Conservation (phyloP, 192 early-diverging fungal species). For the Lobosporangium transversale region DNA sequence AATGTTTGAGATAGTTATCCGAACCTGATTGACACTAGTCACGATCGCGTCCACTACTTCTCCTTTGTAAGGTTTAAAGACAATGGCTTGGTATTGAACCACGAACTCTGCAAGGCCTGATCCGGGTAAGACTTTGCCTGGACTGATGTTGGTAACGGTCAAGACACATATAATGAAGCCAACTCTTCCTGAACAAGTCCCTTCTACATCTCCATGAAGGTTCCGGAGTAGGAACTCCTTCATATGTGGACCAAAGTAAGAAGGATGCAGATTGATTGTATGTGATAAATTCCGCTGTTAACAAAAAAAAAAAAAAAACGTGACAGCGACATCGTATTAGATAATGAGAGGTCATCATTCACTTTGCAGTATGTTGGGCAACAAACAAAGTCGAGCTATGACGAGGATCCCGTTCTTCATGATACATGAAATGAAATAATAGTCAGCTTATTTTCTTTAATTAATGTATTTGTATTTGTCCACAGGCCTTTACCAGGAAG, state of each 20-base stretch:
- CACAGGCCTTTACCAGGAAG: conserved; percentile 15
- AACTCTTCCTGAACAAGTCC: conserved; percentile 90
- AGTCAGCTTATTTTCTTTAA: no score
- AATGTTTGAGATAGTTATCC: no score
- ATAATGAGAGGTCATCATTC: no score
- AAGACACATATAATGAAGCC: conserved; percentile 95
- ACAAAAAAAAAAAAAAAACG: not conserved
- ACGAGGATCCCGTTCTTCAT: no score
- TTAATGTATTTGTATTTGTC: no score
- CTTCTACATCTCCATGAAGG: conserved; percentile 95
- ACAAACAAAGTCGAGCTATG: no score
- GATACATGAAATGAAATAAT: no score
- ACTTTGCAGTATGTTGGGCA: no score
- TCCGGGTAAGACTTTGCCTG: conserved; percentile 84
- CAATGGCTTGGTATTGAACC: conserved; percentile 91
- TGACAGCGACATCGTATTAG: no score
- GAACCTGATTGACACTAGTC: conserved; percentile 91
- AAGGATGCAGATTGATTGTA: conserved; percentile 94
- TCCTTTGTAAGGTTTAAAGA: conserved; percentile 97
- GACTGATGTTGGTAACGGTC: conserved; percentile 78
- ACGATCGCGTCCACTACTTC: conserved; percentile 95
- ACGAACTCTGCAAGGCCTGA: conserved; percentile 91
- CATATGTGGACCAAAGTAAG: conserved; percentile 88
- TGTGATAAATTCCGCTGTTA: conserved; percentile 86
- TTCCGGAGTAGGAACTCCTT: conserved; percentile 77